Percentiles rank a stretch among this genome's conserved stretches.
Evolutionary conservation across 805 yeast genomes (phyloP).

Genomic region (Saccharomycopsis guyanensis): DNA sequence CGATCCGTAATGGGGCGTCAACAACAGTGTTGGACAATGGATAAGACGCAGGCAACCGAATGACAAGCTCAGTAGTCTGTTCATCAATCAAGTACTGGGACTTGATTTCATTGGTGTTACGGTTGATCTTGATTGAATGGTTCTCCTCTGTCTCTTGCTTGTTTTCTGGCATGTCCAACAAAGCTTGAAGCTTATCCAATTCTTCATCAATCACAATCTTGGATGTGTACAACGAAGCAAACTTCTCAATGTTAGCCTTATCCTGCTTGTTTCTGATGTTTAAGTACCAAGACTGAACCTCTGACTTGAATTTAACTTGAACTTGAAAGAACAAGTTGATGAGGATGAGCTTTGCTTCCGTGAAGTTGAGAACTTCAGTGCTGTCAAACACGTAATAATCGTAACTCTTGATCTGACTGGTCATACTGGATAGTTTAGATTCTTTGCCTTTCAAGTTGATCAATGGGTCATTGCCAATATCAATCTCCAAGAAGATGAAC

Average conservation of each 20-base stretch:
- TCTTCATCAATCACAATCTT: constrained; percentile 55
- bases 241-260: constrained; percentile 52
- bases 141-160: constrained; percentile 32
- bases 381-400: constrained; percentile 4
- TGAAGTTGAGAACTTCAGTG: neutral
- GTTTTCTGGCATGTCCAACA: constrained; percentile 28
- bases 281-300: constrained; percentile 61
- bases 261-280: constrained; percentile 60
- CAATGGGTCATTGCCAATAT: constrained; percentile 27
- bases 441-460: constrained; percentile 20
- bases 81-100: constrained; percentile 78
- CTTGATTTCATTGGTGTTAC: constrained; percentile 56
- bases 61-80: constrained; percentile 71
- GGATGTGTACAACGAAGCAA: constrained; percentile 54
- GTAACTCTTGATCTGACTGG: constrained; percentile 23
- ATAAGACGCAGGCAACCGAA: constrained; percentile 63
- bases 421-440: constrained; percentile 14
- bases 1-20: constrained; percentile 71
- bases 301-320: constrained; percentile 46
- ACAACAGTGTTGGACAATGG: constrained; percentile 75
- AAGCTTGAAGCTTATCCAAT: constrained; percentile 40
- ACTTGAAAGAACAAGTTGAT: constrained; percentile 45
- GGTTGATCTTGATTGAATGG: constrained; percentile 54
- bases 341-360: constrained; percentile 34
- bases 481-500: constrained; percentile 48